These are phyloP conservation scores for Blastomyces percursus DNA, from an alignment of 2,329 filamentous ascomycete genomes.

Conservation along the genomic window DNA sequence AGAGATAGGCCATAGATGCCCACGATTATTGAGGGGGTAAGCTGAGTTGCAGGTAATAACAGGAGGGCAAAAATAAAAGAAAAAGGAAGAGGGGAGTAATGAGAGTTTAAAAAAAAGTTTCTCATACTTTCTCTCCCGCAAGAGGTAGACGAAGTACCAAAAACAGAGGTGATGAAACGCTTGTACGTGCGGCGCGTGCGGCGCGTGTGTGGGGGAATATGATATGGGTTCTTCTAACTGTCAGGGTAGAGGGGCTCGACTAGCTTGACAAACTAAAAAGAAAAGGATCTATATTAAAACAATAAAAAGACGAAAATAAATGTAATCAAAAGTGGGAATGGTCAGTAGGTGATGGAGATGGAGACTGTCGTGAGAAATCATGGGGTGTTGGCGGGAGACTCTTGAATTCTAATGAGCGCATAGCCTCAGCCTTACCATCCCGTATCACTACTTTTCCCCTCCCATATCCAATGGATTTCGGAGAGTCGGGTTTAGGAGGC, in stretches of 20 bases:
- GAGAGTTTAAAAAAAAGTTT: background rate
- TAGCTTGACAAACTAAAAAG: background rate
- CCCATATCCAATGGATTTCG: constrained; percentile 5
- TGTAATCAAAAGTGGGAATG: background rate
- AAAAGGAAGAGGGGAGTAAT: background rate
- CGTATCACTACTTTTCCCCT: background rate
- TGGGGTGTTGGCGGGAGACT: constrained; percentile 6
- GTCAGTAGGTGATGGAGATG: background rate
- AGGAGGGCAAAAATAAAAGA: background rate
- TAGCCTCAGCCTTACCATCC: background rate
- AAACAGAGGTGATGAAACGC: too few species aligned
- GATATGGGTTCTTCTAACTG: background rate
- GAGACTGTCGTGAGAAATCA: constrained; percentile 4
- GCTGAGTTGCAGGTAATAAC: background rate
- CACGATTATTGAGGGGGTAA: background rate
- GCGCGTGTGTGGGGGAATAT: background rate
- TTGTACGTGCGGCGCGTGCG: background rate
- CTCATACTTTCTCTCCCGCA: background rate
- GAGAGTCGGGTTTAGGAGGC: constrained; percentile 9
- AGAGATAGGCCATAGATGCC: constrained; percentile 2
- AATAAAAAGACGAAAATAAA: constrained; percentile 3
- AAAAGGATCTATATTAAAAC: constrained; percentile 4
- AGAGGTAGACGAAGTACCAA: background rate
- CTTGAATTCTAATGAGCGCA: constrained; percentile 3
- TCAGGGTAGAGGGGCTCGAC: background rate